These are phyloP conservation scores for Elongisporangium senticosum DNA, from an alignment of 352 stramenopile genomes.

Conservation along the genomic window DNA sequence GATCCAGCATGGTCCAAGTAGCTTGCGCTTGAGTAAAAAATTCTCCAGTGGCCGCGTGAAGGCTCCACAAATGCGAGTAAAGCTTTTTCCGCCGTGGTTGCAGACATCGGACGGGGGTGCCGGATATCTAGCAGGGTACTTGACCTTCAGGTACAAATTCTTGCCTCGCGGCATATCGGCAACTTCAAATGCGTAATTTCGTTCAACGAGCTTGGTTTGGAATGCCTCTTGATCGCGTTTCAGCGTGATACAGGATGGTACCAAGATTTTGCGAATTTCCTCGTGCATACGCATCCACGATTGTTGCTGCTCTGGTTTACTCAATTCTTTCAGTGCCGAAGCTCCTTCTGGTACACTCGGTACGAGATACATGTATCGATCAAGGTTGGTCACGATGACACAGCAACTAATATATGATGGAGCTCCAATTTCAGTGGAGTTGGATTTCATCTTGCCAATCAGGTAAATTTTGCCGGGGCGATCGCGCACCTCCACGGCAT, in stretches of 20 bases:
- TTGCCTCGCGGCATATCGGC: slow-evolving; percentile 91
- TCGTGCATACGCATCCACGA: slow-evolving; percentile 85
- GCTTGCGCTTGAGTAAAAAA: slow-evolving; percentile 96
- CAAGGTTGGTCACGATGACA: slow-evolving; percentile 93
- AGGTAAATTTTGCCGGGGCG: slow-evolving; percentile 94
- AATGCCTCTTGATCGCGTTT: slow-evolving; percentile 82
- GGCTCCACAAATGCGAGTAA: slow-evolving; percentile 94
- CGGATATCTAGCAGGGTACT: slow-evolving; percentile 93
- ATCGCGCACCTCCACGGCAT: slow-evolving; percentile 93
- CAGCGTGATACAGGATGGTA: slow-evolving; percentile 74
- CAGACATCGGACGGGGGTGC: slow-evolving; percentile 80
- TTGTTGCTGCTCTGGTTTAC: slow-evolving; percentile 86
- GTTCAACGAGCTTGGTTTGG: slow-evolving; percentile 92
- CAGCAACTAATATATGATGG: slow-evolving; percentile 92
- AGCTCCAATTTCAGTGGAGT: slow-evolving; percentile 20
- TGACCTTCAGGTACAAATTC: slow-evolving; percentile 97
- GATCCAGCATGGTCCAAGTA: slow-evolving; percentile 98
- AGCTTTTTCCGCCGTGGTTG: slow-evolving; percentile 85
- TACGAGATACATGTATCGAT: slow-evolving; percentile 95
- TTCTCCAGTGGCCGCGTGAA: slow-evolving; percentile 93
- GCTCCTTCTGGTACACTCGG: slow-evolving; percentile 21
- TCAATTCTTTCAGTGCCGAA: slow-evolving; percentile 75
- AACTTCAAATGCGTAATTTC: slow-evolving; percentile 98
- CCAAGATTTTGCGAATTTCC: slow-evolving; percentile 89
- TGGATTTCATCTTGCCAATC: slow-evolving; percentile 93